phyloP scores from a whole-genome alignment of 139 green algal species.

The Chlorella sp. region DNA sequence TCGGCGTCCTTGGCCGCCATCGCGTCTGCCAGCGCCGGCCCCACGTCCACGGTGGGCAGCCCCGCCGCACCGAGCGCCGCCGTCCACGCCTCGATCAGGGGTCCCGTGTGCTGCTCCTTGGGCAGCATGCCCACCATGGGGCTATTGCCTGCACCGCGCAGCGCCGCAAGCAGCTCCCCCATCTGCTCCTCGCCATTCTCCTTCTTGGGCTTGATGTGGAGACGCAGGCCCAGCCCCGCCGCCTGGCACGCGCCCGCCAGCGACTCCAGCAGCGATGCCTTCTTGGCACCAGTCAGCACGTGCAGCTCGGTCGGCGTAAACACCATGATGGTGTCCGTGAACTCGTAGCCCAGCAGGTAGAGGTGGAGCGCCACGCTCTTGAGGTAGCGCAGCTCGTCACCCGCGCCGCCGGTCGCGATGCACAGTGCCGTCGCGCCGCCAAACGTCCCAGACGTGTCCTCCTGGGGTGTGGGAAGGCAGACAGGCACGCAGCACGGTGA shows the following conservation, averaged over 20 bases:
- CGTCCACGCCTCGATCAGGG: constrained; percentile 60
- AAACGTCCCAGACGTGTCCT: constrained; percentile 1
- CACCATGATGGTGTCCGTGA: constrained; percentile 90
- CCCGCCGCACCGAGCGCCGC: constrained; percentile 34
- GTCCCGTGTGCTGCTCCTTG: constrained; percentile 63
- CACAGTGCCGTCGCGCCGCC: constrained; percentile 41
- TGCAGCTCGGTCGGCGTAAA: constrained; percentile 77
- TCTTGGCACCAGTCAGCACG: constrained; percentile 88
- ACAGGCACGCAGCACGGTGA: not conserved
- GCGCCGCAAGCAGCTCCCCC: constrained; percentile 51
- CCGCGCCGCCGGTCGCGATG: constrained; percentile 47
- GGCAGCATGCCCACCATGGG: constrained; percentile 61
- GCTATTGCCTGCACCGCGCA: constrained; percentile 33
- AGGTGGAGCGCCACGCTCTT: constrained; percentile 91
- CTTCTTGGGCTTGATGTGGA: constrained; percentile 79
- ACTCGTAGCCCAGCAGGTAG: constrained; percentile 95
- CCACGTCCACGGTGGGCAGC: constrained; percentile 50
- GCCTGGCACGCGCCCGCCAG: constrained; percentile 41
- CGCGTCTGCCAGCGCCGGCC: constrained; percentile 62
- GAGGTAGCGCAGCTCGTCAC: constrained; percentile 83
- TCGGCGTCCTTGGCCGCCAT: constrained; percentile 81
- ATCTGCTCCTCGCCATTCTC: constrained; percentile 74
- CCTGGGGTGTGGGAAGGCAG: not conserved
- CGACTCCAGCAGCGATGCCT: constrained; percentile 76
- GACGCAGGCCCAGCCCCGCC: constrained; percentile 51